Base-by-base conservation (phyloP, 2,329 filamentous ascomycete genomes). In the Claviceps arundinis region DNA sequence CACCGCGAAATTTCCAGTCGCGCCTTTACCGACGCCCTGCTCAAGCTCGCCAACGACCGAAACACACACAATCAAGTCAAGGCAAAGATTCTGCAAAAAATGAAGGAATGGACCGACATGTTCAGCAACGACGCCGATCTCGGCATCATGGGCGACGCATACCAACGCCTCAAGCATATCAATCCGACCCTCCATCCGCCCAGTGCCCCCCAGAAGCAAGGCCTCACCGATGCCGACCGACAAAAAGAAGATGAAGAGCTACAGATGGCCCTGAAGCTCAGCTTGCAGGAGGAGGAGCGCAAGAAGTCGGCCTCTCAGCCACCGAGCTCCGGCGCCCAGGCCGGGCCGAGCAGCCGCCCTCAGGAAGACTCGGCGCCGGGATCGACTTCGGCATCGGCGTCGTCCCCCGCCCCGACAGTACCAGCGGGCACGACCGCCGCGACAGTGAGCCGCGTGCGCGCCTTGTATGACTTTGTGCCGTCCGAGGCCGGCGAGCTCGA, bases 1-100 rank as follows among this genome's bases (percentile, higher is more conserved):
- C 89, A 96, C 71, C 85, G 87, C 67, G 90, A 96, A 70, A 75
- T 96, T 54, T 86, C 90, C 34, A 93, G 87, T 59, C 84, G 89
- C 62, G 90, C 88, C 65, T 95, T 96, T 66, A 98, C 93, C 58
- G 93, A 98, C 65, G 88, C 91, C 54, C 75, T 98, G 47, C 76
- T 97, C 57, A 84, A 93, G 64, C 79, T 98, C 54, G 90, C 93
- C 57, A 88, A 84, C 71, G 93, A 98, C 69, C 81, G 90, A 70
- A 98, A 95, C 67, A 96, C 91, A 50, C 93, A 97, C 68, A 85
- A 86, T 65, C 89, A 95, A 68, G 93, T 98, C 65, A 97, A 97
- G 71, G 82, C 88, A 57, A 97, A 96, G 78, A 95, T 98, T 58
- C 71, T 97, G 54, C 91, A 97, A 74, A 83, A 90, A 59, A 97